These are phyloP conservation scores for Erodium maritimum DNA, from an alignment of 345 rosid species.

Conservation along the genomic window DNA sequence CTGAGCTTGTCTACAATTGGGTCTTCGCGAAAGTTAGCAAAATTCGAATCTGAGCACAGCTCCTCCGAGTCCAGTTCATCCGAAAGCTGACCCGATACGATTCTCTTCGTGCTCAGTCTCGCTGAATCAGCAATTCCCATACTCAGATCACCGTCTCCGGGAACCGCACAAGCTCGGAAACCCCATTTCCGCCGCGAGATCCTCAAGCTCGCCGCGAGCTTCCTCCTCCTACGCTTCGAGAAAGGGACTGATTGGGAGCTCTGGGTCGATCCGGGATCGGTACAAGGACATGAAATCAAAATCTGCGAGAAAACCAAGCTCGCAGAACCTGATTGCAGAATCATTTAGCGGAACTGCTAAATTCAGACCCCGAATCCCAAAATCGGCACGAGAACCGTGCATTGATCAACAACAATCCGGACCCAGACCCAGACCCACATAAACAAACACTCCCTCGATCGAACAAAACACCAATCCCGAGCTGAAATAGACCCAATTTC, in stretches of 20 bases:
- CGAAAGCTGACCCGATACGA: constrained; percentile 31
- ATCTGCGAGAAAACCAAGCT: constrained; percentile 16
- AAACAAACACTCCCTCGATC: not conserved
- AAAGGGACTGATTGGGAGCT: constrained; percentile 3
- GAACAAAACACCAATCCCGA: not conserved
- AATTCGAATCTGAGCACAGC: constrained; percentile 30
- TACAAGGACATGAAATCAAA: constrained; percentile 23
- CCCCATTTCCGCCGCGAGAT: constrained; percentile 11
- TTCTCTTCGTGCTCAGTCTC: constrained; percentile 21
- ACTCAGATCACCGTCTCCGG: constrained; percentile 16
- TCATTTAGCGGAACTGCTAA: constrained; percentile 27
- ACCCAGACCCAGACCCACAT: not conserved
- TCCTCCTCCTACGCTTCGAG: constrained; percentile 14
- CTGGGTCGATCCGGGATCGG: too few species aligned
- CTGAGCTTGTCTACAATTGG: constrained; percentile 82
- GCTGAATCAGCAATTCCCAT: constrained; percentile 25
- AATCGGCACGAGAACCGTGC: constrained; percentile 10
- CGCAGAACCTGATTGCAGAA: constrained; percentile 34
- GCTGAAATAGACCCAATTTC: not conserved
- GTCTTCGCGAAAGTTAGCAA: constrained; percentile 56
- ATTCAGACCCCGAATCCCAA: constrained; percentile 13
- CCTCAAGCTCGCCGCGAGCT: not conserved
- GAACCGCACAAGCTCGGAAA: constrained; percentile 28
- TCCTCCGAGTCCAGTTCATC: constrained; percentile 35
- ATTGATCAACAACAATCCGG: constrained; percentile 21